These are phyloP conservation scores for Paxillus ammoniavirescens DNA, from an alignment of 768 basidiomycete species.

Conservation along the genomic window DNA sequence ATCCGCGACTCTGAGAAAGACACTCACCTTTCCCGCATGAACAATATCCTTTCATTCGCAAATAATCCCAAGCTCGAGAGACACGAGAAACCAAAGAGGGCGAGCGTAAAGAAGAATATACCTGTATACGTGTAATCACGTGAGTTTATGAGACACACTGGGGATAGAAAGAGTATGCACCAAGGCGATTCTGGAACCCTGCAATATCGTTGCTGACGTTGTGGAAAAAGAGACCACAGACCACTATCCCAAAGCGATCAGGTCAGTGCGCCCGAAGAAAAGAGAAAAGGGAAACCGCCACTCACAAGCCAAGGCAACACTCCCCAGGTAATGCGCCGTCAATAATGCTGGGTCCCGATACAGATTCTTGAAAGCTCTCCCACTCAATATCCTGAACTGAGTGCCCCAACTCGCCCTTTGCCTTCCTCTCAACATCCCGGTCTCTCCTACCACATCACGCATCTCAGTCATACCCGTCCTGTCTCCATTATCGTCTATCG, in stretches of 20 bases:
- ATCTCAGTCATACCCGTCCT: slow-evolving; percentile 40
- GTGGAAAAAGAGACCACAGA: slow-evolving; percentile 93
- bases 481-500: slow-evolving; percentile 22
- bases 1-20: not conserved
- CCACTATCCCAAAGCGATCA: slow-evolving; percentile 43
- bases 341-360: slow-evolving; percentile 93
- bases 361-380: slow-evolving; percentile 96
- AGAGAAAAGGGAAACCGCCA: slow-evolving; percentile 13
- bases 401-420: slow-evolving; percentile 84
- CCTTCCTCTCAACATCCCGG: slow-evolving; percentile 61
- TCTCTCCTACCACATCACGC: slow-evolving; percentile 71
- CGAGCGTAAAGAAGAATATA: slow-evolving; percentile 96
- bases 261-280: slow-evolving; percentile 3
- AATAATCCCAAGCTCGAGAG: slow-evolving; percentile 92
- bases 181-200: slow-evolving; percentile 94
- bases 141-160: not conserved
- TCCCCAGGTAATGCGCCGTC: slow-evolving; percentile 85
- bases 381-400: slow-evolving; percentile 93
- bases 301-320: slow-evolving; percentile 82
- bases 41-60: slow-evolving; percentile 91
- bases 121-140: slow-evolving; percentile 39
- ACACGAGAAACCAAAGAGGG: slow-evolving; percentile 96
- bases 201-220: slow-evolving; percentile 90
- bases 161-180: slow-evolving; percentile 34
- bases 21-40: slow-evolving; percentile 93